Conservation (phyloP, 2,329 filamentous ascomycete genomes). For the Tolypocladium pustulatum region DNA sequence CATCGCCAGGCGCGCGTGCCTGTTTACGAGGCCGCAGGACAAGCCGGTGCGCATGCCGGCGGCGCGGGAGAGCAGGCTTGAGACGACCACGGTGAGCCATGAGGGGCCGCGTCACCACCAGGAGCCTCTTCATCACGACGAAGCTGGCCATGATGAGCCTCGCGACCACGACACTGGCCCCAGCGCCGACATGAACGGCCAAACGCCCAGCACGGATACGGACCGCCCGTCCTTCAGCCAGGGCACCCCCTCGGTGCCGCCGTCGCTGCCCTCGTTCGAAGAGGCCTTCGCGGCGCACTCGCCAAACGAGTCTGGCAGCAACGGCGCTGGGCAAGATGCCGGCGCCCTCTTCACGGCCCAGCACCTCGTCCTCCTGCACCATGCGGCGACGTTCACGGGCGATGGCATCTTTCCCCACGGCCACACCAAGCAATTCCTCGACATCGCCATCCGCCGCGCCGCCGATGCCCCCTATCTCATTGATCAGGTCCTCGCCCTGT, state of each 20-base stretch:
- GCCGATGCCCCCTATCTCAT: slow-evolving; percentile 31
- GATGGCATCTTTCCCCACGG: slow-evolving; percentile 10
- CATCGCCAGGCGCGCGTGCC: slow-evolving; percentile 24
- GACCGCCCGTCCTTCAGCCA: neutral
- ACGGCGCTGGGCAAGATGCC: neutral
- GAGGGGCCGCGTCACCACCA: too few relatives aligned
- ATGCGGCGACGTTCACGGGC: slow-evolving; percentile 17
- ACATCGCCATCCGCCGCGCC: slow-evolving; percentile 21
- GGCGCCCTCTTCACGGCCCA: slow-evolving; percentile 19
- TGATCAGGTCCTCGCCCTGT: slow-evolving; percentile 34
- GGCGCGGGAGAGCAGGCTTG: too few relatives aligned
- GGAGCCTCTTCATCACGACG: slow-evolving; percentile 1
- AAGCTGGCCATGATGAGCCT: too few relatives aligned
- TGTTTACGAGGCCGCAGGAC: slow-evolving; percentile 17
- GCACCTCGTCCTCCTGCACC: slow-evolving; percentile 29
- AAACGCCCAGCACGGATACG: neutral
- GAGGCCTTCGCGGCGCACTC: slow-evolving; percentile 4
- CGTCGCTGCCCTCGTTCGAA: slow-evolving; percentile 1
- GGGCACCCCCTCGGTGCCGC: neutral
- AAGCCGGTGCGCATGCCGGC: too few relatives aligned
- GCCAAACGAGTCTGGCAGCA: neutral
- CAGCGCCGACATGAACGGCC: too few relatives aligned
- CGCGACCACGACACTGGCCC: neutral
- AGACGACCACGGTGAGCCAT: too few relatives aligned
- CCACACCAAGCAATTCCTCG: slow-evolving; percentile 13